Evolutionary conservation across 2,329 filamentous ascomycete species (phyloP).

Genomic region (Monilinia aucupariae): DNA sequence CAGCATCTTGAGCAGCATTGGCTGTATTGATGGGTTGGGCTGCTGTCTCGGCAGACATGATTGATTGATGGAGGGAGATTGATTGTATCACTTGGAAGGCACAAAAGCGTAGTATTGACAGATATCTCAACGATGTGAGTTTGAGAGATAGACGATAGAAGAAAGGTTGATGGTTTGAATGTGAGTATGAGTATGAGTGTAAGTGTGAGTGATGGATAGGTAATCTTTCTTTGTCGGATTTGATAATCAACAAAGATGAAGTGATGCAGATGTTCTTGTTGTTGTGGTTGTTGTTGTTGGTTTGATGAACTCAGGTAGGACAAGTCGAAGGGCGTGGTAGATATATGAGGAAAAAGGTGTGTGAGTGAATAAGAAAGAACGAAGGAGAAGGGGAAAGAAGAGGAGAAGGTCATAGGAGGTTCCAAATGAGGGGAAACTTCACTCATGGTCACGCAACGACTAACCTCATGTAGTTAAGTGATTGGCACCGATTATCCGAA

Average conservation of each 20-base stretch:
- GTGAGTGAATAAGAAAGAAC: conserved; percentile 1
- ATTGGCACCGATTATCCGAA: not conserved
- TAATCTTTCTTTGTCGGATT: not conserved
- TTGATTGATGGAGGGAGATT: not conserved
- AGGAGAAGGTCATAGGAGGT: conserved; percentile 1
- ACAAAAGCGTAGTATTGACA: not conserved
- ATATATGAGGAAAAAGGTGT: too few relatives aligned
- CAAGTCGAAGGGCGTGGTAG: not conserved
- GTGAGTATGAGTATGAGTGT: too few relatives aligned
- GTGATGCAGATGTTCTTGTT: not conserved
- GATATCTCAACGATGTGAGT: not conserved
- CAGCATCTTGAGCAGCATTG: conserved; percentile 3
- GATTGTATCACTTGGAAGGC: not conserved
- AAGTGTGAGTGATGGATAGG: not conserved
- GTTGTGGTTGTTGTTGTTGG: not conserved
- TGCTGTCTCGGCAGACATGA: conserved; percentile 47
- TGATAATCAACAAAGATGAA: conserved; percentile 1
- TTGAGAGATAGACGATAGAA: too few relatives aligned
- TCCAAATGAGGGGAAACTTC: conserved; percentile 6
- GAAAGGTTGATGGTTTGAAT: too few relatives aligned
- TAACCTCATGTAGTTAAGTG: not conserved
- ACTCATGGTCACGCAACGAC: not conserved
- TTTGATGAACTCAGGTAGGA: conserved; percentile 1
- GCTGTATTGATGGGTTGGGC: conserved; percentile 19
- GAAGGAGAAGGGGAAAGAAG: not conserved